These are phyloP conservation scores for Hapsidospora chrysogenum DNA, from an alignment of 495 filamentous ascomycete species.

Conservation along the genomic window DNA sequence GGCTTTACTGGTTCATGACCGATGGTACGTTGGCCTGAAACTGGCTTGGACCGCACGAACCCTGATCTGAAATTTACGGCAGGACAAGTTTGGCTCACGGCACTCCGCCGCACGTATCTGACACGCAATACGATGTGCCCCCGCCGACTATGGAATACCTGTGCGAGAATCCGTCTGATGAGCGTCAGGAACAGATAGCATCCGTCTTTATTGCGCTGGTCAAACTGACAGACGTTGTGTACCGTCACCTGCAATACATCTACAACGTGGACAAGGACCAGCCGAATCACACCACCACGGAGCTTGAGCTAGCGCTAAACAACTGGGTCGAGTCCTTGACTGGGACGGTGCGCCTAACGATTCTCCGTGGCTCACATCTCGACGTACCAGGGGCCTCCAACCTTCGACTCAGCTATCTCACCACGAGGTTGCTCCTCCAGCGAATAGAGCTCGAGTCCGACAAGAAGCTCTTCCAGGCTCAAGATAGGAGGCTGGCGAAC, in stretches of 20 bases:
- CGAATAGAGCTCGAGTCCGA: conserved; percentile 26
- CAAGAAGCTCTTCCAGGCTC: conserved; percentile 29
- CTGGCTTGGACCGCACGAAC: neutral
- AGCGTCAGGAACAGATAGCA: conserved; percentile 6
- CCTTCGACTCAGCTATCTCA: conserved; percentile 32
- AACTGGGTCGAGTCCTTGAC: conserved; percentile 29
- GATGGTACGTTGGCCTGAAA: no score
- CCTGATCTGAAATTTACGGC: conserved; percentile 2
- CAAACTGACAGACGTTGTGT: conserved; percentile 33
- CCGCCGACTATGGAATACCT: conserved; percentile 28
- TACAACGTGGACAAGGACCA: conserved; percentile 22
- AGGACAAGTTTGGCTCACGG: conserved; percentile 38
- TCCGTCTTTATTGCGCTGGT: conserved; percentile 35
- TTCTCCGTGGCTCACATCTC: conserved; percentile 3
- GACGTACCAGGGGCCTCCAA: conserved; percentile 26
- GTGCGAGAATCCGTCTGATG: conserved; percentile 14
- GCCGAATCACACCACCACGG: conserved; percentile 15
- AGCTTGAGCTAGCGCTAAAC: conserved; percentile 5
- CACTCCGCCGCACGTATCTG: conserved; percentile 30
- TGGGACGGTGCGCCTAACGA: conserved; percentile 19
- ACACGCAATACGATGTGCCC: conserved; percentile 37
- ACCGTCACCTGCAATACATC: conserved; percentile 31
- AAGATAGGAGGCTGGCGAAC: conserved; percentile 24
- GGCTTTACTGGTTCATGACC: conserved; percentile 37
- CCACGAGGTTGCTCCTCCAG: conserved; percentile 33